Percentiles rank a stretch among this genome's conserved stretches.
Evolutionary conservation across 2,329 filamentous ascomycete genomes (phyloP).

Genomic region (Knufia petricola): DNA sequence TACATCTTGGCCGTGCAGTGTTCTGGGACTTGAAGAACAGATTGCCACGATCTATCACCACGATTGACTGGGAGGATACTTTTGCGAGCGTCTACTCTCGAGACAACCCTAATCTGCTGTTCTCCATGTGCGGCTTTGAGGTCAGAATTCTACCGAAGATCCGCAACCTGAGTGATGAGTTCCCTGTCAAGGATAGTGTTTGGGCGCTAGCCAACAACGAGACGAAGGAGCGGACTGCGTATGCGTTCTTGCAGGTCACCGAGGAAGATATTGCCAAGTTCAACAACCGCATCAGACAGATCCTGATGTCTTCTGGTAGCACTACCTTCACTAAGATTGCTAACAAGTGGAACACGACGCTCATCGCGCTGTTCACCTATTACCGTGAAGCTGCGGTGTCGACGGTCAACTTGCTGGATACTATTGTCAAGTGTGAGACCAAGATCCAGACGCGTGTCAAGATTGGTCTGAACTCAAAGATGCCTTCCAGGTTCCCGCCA

Average conservation of each 20-base stretch:
- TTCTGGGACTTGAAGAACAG: constrained; percentile 99
- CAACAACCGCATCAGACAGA: constrained; percentile 97
- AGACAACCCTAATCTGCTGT: constrained; percentile 93
- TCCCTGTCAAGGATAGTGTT: constrained; percentile 93
- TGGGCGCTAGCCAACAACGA: constrained; percentile 97
- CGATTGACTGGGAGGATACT: constrained; percentile 98
- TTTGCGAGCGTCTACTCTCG: constrained; percentile 97
- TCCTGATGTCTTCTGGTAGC: constrained; percentile 98
- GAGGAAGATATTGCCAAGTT: constrained; percentile 98
- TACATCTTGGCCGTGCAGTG: constrained; percentile 91
- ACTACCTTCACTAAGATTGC: constrained; percentile 99
- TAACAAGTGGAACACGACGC: constrained; percentile 98
- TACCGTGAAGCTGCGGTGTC: constrained; percentile 96
- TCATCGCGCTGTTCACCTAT: constrained; percentile 96
- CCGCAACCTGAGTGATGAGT: constrained; percentile 90
- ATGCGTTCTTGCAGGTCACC: constrained; percentile 94
- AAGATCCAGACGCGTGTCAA: constrained; percentile 99
- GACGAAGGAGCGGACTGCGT: constrained; percentile 91
- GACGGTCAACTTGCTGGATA: constrained; percentile 86
- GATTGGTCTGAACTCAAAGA: constrained; percentile 97
- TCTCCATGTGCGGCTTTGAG: constrained; percentile 97
- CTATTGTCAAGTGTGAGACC: constrained; percentile 98
- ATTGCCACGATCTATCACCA: constrained; percentile 85
- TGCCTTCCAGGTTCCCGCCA: constrained; percentile 96
- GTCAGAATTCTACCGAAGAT: constrained; percentile 93